Conservation (phyloP, 768 basidiomycete genomes). For the Lactarius deliciosus region DNA sequence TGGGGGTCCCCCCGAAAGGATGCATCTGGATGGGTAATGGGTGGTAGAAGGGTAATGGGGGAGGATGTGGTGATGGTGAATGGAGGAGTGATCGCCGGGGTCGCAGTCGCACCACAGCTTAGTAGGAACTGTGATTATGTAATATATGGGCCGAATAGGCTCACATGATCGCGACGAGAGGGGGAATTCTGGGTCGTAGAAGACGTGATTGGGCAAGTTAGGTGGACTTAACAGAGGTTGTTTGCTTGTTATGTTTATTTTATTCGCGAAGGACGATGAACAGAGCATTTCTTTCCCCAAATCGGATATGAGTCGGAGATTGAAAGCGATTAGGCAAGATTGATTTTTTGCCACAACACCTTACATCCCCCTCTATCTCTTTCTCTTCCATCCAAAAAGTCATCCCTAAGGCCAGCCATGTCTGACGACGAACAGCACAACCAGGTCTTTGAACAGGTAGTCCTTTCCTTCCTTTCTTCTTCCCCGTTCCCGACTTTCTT, state of each 20-base stretch:
- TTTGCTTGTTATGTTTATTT: neutral
- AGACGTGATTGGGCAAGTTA: neutral
- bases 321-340: slow-evolving; percentile 40
- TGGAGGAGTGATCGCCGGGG: neutral
- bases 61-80: neutral
- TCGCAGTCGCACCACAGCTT: slow-evolving; percentile 10
- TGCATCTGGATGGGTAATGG: slow-evolving; percentile 47
- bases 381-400: slow-evolving; percentile 32
- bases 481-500: neutral
- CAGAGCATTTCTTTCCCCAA: slow-evolving; percentile 10
- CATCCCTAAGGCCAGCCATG: slow-evolving; percentile 45
- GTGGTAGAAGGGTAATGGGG: neutral
- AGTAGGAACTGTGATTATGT: neutral
- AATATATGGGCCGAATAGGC: neutral
- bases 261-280: neutral
- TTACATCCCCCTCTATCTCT: slow-evolving; percentile 34
- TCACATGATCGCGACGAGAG: neutral
- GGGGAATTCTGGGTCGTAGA: neutral
- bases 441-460: slow-evolving; percentile 80
- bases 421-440: slow-evolving; percentile 89
- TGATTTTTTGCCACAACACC: slow-evolving; percentile 31
- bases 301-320: slow-evolving; percentile 41
- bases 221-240: neutral
- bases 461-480: slow-evolving; percentile 17
- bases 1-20: slow-evolving; percentile 67